Evolutionary conservation across 176 grass and related monocot genomes (phyloP).

Genomic region (Dendrocalamus sinicus): DNA sequence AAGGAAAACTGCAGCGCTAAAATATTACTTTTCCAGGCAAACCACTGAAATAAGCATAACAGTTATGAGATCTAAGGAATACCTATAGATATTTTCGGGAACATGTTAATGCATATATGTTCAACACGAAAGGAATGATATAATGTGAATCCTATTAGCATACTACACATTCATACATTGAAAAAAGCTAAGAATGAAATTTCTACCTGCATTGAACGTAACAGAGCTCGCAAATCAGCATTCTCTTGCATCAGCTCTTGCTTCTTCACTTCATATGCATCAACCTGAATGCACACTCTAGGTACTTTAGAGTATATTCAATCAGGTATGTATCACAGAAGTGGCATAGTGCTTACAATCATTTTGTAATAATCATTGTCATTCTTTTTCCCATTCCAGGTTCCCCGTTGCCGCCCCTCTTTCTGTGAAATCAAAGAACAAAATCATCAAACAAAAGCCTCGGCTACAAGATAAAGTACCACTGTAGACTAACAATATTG

Average conservation of each 20-base stretch:
- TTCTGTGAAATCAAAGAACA: slow-evolving; percentile 66
- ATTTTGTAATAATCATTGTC: slow-evolving; percentile 97
- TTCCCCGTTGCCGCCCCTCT: slow-evolving; percentile 93
- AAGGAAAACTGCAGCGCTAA: neutral
- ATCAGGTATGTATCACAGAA: slow-evolving; percentile 23
- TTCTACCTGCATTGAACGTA: slow-evolving; percentile 94
- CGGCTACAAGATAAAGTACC: slow-evolving; percentile 1
- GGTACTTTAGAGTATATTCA: slow-evolving; percentile 39
- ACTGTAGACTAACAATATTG: slow-evolving; percentile 18
- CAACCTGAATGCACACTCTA: slow-evolving; percentile 59
- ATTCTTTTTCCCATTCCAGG: slow-evolving; percentile 97
- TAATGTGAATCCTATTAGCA: slow-evolving; percentile 7
- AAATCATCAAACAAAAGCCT: slow-evolving; percentile 6
- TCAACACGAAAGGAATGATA: slow-evolving; percentile 1
- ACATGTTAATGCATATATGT: neutral
- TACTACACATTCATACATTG: neutral
- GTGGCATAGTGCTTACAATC: slow-evolving; percentile 71
- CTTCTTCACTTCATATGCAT: slow-evolving; percentile 98
- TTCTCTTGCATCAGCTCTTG: slow-evolving; percentile 96
- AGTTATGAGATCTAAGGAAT: neutral
- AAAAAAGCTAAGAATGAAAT: slow-evolving; percentile 11
- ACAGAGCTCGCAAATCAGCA: slow-evolving; percentile 78
- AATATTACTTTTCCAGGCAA: neutral
- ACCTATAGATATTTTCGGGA: neutral
- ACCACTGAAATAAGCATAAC: neutral